Percentiles rank a stretch among this genome's conserved stretches.
These are phyloP conservation scores for Candolleomyces eurysporus DNA, from an alignment of 768 basidiomycete species.

Conservation along the genomic window DNA sequence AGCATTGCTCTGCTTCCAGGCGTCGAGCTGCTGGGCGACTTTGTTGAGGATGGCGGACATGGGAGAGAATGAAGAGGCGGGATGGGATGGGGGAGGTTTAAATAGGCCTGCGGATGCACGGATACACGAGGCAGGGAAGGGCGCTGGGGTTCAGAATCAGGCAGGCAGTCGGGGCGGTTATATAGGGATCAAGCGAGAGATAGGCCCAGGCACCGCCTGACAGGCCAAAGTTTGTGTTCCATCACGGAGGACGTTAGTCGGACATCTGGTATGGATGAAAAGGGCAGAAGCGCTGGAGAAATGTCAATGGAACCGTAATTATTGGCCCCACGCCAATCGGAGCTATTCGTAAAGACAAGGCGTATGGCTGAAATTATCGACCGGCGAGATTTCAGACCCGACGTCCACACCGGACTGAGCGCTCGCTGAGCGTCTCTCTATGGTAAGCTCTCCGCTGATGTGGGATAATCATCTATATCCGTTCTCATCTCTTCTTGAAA, in stretches of 20 bases:
- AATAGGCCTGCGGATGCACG: neutral
- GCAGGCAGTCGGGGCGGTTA: too few relatives aligned
- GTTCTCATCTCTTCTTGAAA: neutral
- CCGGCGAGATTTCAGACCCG: neutral
- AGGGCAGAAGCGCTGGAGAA: too few relatives aligned
- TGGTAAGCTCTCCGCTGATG: neutral
- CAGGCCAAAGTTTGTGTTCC: too few relatives aligned
- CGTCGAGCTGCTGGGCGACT: constrained; percentile 25
- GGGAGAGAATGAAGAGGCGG: constrained; percentile 11
- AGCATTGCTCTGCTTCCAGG: constrained; percentile 17
- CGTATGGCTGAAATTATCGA: neutral
- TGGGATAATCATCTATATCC: neutral
- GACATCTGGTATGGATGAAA: too few relatives aligned
- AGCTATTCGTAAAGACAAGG: neutral
- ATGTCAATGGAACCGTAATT: too few relatives aligned
- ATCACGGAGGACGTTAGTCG: too few relatives aligned
- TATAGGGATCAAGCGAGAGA: too few relatives aligned
- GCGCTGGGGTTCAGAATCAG: too few relatives aligned
- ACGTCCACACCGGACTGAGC: neutral
- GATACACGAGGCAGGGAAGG: neutral
- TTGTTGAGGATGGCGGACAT: constrained; percentile 21
- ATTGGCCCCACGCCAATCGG: too few relatives aligned
- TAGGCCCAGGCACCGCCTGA: too few relatives aligned
- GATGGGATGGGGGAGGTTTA: constrained; percentile 5
- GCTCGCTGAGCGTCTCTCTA: neutral